phyloP scores from a whole-genome alignment of 441 rosid genomes.

The Pelargonium cotyledonis region DNA sequence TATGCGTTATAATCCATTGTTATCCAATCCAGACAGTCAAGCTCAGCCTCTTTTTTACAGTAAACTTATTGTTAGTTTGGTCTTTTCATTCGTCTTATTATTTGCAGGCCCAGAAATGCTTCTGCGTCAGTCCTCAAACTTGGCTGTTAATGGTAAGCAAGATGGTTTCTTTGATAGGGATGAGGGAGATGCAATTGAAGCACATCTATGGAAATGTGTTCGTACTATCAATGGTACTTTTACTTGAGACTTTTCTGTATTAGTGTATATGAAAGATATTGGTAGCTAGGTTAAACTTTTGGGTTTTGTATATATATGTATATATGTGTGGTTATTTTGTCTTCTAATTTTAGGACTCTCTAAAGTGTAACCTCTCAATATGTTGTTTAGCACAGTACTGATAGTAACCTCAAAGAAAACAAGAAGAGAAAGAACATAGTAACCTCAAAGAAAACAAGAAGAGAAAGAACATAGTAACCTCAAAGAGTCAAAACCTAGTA shows the following conservation, averaged over 20 bases:
- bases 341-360: not conserved
- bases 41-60: not conserved
- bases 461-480: too few relatives aligned
- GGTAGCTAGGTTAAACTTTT: not conserved
- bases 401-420: too few relatives aligned
- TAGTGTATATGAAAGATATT: not conserved
- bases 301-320: not conserved
- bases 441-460: too few relatives aligned
- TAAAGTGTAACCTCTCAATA: not conserved
- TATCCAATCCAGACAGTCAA: too few relatives aligned
- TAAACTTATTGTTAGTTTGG: slow-evolving; percentile 2
- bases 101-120: slow-evolving; percentile 79
- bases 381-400: too few relatives aligned
- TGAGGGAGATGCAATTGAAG: slow-evolving; percentile 84
- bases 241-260: slow-evolving; percentile 1
- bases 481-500: too few relatives aligned
- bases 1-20: too few relatives aligned
- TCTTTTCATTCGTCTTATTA: not conserved
- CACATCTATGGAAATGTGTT: slow-evolving; percentile 92
- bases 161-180: slow-evolving; percentile 61
- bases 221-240: slow-evolving; percentile 74
- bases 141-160: slow-evolving; percentile 30
- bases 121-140: slow-evolving; percentile 60
- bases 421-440: too few relatives aligned
- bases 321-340: too few relatives aligned